Evolutionary conservation across 768 basidiomycete genomes (phyloP).

Genomic region (Lactifluus subvellereus): DNA sequence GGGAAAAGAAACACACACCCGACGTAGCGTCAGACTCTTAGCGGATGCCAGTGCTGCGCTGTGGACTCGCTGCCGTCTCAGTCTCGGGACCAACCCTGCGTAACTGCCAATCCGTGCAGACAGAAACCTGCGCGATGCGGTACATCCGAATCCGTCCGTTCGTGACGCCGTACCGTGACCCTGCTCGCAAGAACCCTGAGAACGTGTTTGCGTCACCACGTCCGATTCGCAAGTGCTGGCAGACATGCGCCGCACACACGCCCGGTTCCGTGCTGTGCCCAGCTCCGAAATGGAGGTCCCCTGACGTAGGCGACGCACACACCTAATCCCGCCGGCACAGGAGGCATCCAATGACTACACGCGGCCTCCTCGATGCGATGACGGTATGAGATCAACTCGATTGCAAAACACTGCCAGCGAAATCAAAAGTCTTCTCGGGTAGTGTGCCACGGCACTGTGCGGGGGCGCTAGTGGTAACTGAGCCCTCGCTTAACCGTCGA

Average conservation of each 20-base stretch:
- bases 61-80: neutral
- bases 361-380: neutral
- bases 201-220: neutral
- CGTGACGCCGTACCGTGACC: neutral
- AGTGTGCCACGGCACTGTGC: slow-evolving; percentile 3
- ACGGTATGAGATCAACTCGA: neutral
- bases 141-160: too few species aligned
- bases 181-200: neutral
- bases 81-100: neutral
- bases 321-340: neutral
- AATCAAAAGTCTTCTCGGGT: neutral
- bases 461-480: neutral
- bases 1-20: neutral
- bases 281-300: neutral
- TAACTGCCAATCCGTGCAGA: neutral
- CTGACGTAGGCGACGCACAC: neutral
- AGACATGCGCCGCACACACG: slow-evolving; percentile 3
- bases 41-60: neutral
- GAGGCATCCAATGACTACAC: neutral
- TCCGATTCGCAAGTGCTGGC: neutral
- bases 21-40: neutral
- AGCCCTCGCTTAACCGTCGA: slow-evolving; percentile 15
- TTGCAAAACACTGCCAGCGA: neutral
- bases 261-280: neutral
- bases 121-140: neutral